Conservation (phyloP, 495 filamentous ascomycete genomes). For the Penicillium samsonianum region DNA sequence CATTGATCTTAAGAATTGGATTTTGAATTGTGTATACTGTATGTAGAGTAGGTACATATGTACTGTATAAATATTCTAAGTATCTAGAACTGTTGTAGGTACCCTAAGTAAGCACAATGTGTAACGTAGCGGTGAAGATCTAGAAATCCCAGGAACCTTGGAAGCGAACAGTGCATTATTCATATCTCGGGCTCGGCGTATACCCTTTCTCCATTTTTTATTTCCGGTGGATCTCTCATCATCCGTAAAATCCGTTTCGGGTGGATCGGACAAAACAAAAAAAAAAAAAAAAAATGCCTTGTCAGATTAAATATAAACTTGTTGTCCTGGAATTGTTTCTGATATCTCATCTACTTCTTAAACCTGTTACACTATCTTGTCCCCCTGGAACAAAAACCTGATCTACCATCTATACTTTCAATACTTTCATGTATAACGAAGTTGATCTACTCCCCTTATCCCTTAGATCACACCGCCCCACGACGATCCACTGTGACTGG, state of each 20-base stretch:
- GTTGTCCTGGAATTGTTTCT: background rate
- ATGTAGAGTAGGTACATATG: background rate
- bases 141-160: slow-evolving; percentile 1
- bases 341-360: background rate
- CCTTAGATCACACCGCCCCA: slow-evolving; percentile 10
- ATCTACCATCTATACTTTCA: background rate
- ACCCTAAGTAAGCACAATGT: no score
- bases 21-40: no score
- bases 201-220: slow-evolving; percentile 8
- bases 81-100: no score
- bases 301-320: slow-evolving; percentile 12
- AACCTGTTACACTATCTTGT: slow-evolving; percentile 2
- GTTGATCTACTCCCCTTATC: background rate
- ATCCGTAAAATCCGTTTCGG: slow-evolving; percentile 11
- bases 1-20: background rate
- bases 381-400: background rate
- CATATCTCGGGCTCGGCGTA: background rate
- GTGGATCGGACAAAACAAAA: slow-evolving; percentile 2
- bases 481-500: slow-evolving; percentile 14
- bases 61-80: background rate
- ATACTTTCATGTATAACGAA: background rate
- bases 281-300: background rate
- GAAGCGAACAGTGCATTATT: slow-evolving; percentile 4
- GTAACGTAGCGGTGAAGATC: slow-evolving; percentile 8
- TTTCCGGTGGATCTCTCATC: slow-evolving; percentile 7